phyloP scores from a whole-genome alignment of 768 basidiomycete genomes.

The Suillus subluteus region DNA sequence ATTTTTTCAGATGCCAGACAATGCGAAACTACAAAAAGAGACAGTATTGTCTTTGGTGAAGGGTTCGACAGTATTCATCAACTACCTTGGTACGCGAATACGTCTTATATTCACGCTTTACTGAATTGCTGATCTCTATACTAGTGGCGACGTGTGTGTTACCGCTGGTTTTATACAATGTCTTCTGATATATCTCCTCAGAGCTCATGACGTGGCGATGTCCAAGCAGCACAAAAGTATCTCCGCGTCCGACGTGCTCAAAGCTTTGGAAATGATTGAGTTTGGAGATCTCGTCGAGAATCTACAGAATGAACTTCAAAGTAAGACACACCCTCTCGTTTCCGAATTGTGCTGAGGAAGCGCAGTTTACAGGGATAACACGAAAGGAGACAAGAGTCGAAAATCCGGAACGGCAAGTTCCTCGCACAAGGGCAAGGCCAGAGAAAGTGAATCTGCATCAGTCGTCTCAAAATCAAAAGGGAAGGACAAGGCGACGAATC shows the following conservation, averaged over 20 bases:
- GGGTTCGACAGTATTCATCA: slow-evolving; percentile 94
- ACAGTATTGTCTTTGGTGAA: slow-evolving; percentile 83
- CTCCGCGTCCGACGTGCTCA: slow-evolving; percentile 87
- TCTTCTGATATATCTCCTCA: slow-evolving; percentile 31
- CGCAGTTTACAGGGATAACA: slow-evolving; percentile 65
- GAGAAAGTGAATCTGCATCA: slow-evolving; percentile 36
- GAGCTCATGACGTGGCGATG: slow-evolving; percentile 87
- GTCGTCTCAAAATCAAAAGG: slow-evolving; percentile 30
- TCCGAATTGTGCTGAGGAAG: neutral
- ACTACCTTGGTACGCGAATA: slow-evolving; percentile 72
- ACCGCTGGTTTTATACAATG: neutral
- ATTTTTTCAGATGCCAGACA: slow-evolving; percentile 70
- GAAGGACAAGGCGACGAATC: slow-evolving; percentile 33
- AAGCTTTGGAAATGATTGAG: slow-evolving; percentile 79
- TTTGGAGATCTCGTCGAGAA: slow-evolving; percentile 70
- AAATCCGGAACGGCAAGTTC: slow-evolving; percentile 29
- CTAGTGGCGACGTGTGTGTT: slow-evolving; percentile 50
- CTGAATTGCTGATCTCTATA: slow-evolving; percentile 8
- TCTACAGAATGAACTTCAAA: slow-evolving; percentile 65
- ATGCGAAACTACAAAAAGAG: slow-evolving; percentile 88
- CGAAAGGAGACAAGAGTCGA: slow-evolving; percentile 62
- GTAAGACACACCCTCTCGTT: slow-evolving; percentile 41
- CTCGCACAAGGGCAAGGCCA: slow-evolving; percentile 33
- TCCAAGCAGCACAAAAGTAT: slow-evolving; percentile 87
- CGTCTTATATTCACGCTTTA: neutral